Evolutionary conservation across 1,139 yeast genomes (phyloP), one percentile per base, ranked within the genome.

Genomic region (Geotrichum reessii): DNA sequence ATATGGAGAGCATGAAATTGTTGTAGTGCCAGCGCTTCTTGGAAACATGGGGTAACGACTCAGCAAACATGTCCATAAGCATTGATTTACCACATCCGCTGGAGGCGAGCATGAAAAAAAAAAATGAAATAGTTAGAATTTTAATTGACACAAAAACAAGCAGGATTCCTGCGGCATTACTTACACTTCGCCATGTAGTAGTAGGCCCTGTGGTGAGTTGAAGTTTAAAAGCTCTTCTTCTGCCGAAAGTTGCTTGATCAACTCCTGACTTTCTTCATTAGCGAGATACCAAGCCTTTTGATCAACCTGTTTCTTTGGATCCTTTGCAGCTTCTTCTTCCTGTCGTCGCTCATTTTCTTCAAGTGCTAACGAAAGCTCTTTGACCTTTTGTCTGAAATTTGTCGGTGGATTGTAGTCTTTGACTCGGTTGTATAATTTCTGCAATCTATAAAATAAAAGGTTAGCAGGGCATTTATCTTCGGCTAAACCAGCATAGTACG

Each of bases 21-120:
- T 82, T 82, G 67, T 83, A 86, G 66, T 86, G 92, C 84, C 89
- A 83, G 61, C 92, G 74, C 74, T 82, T 79, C 66, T 86, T 86
- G 1, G 85, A 80, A 25, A 76, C 74, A 63, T 83, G 82, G 0
- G 91, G 92, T 44, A 86, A 72, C 1, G 86, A 78, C 50, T 77
- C 76, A 1, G 90, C 90, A 73, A 86, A 85, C 24, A 86, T 79
- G 65, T 85, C 91, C 83, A 85, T 81, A 54, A 86, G 69, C 86
- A 86, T 82, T 1, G 89, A 83, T 66, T 86, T 86, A 1, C 92
- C 92, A 66, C 87, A 83, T 0, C 91, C 91, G 2, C 65, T 61
- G 8, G 17, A 37, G n/a, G n/a, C 17, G 14, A 12, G 40, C 40
- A 33, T 12, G n/a, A 40, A 11, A 21, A n/a, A 28, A 24, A 11